Base-by-base conservation (phyloP, 805 yeast species). In the Kregervanrija fluxuum region DNA sequence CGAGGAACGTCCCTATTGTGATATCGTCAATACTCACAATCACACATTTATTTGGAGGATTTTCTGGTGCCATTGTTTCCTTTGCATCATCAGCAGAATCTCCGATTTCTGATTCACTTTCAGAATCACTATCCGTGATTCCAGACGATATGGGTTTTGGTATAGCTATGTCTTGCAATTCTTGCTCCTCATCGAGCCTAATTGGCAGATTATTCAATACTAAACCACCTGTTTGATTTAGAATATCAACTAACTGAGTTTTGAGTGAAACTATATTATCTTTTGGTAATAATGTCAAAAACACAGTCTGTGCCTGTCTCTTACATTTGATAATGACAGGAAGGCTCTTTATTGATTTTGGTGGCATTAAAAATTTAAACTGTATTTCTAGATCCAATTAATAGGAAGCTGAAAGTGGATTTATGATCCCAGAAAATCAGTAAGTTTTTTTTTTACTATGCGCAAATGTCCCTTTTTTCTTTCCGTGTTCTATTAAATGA, bases 191-290 rank as follows among this genome's bases (percentile, higher is more conserved):
- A 9, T 55, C 64, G 16, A 58, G 54, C 5, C 61, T 59, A 3
- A 50, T 57, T 1, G 70, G 55, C 4, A 42, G 43, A 35, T 54
- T 56, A 32, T 59, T 52, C 4, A 54, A 44, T n/a, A 45, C 51
- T 33, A 74, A 54, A 0, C 83, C 83, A 2, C 83, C 83, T 0
- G 77, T 65, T 2, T 60, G 49, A 45, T 70, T 68, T 22, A 79
- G 67, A 22, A 71, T 67, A 5, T 55, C 52, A 1, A 60, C 57
- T 17, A 79, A 60, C 14, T 55, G 43, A 3, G 48, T 43, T 42
- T 65, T 64, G 15, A 69, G 43, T 2, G 54, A 60, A 1, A 43
- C 38, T 10, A 59, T 45, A 3, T 60, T 57, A 3, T 58, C 55
- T 16, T 53, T 51, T 1, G 51, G 42, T 2, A 56, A 41, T 1